A percentile compares a stretch with the other conserved stretches of the same genome.
Conservation (phyloP, 352 stramenopile species). For the Plasmopara viticola region DNA sequence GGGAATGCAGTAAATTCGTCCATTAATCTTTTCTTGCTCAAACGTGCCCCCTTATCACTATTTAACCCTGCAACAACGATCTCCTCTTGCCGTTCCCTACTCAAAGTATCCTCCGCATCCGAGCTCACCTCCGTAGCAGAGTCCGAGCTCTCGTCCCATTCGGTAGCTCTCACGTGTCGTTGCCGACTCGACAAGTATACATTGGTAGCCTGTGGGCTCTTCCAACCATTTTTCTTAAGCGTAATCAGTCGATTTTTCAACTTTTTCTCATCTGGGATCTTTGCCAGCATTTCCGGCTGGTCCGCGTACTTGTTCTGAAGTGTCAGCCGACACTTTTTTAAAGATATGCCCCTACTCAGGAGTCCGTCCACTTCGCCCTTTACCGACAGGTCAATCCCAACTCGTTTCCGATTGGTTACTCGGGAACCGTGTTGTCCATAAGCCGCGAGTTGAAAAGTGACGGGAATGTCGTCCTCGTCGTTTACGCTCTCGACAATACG, state of each 20-base stretch:
- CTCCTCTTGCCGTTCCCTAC: background rate
- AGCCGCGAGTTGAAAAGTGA: slow-evolving; percentile 16
- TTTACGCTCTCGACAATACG: slow-evolving; percentile 10
- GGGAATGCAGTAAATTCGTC: slow-evolving; percentile 16
- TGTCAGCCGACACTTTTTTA: slow-evolving; percentile 8
- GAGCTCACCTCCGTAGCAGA: background rate
- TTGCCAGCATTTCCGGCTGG: slow-evolving; percentile 13
- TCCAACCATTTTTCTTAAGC: slow-evolving; percentile 11
- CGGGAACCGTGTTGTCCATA: slow-evolving; percentile 9
- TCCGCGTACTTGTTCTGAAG: slow-evolving; percentile 16
- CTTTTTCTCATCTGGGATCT: slow-evolving; percentile 13
- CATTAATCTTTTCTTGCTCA: slow-evolving; percentile 22
- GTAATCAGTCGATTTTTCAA: slow-evolving; percentile 17
- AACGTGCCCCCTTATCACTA: slow-evolving; percentile 2
- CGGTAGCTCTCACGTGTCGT: slow-evolving; percentile 1
- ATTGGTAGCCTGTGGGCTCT: background rate
- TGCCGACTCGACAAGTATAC: background rate
- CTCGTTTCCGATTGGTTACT: slow-evolving; percentile 10
- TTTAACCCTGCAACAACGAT: background rate
- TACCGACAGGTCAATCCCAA: slow-evolving; percentile 14
- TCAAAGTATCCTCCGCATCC: background rate
- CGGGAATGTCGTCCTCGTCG: slow-evolving; percentile 21
- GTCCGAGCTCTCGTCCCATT: slow-evolving; percentile 5
- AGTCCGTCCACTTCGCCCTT: slow-evolving; percentile 18
- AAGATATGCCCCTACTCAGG: slow-evolving; percentile 2